Conservation (phyloP, 345 rosid genomes). For the Populus ilicifolia region DNA sequence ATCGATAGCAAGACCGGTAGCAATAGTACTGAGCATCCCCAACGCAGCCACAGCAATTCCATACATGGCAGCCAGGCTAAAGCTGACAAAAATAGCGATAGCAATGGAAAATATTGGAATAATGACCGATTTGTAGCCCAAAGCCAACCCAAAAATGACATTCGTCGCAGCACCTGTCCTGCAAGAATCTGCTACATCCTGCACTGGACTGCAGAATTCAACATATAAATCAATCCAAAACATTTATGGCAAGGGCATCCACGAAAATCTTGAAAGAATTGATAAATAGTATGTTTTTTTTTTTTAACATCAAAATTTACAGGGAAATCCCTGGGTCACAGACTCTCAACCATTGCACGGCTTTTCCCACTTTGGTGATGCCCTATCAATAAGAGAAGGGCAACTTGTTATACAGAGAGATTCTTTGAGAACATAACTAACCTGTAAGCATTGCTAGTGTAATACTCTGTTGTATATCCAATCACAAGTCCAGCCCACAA, state of each 20-base stretch:
- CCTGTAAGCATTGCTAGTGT: conserved; percentile 69
- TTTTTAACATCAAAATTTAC: neutral
- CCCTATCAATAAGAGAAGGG: neutral
- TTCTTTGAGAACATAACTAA: conserved; percentile 8
- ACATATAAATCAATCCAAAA: neutral
- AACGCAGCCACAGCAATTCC: conserved; percentile 64
- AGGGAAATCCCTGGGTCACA: neutral
- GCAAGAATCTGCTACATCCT: conserved; percentile 70
- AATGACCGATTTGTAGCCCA: conserved; percentile 67
- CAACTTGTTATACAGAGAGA: neutral
- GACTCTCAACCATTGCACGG: neutral
- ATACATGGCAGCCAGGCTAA: conserved; percentile 72
- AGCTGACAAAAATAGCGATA: conserved; percentile 52
- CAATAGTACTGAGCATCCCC: conserved; percentile 70
- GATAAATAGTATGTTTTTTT: neutral
- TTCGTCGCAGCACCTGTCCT: conserved; percentile 67
- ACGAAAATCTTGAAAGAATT: neutral
- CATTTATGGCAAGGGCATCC: neutral
- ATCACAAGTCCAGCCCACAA: conserved; percentile 73
- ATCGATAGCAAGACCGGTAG: conserved; percentile 61
- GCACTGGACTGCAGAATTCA: conserved; percentile 48
- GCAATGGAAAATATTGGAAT: conserved; percentile 66
- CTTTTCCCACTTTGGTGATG: neutral
- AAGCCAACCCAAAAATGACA: conserved; percentile 63
- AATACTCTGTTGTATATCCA: conserved; percentile 58